These are phyloP conservation scores for Chloropicon primus DNA, from an alignment of 139 green algal species.

Conservation along the genomic window DNA sequence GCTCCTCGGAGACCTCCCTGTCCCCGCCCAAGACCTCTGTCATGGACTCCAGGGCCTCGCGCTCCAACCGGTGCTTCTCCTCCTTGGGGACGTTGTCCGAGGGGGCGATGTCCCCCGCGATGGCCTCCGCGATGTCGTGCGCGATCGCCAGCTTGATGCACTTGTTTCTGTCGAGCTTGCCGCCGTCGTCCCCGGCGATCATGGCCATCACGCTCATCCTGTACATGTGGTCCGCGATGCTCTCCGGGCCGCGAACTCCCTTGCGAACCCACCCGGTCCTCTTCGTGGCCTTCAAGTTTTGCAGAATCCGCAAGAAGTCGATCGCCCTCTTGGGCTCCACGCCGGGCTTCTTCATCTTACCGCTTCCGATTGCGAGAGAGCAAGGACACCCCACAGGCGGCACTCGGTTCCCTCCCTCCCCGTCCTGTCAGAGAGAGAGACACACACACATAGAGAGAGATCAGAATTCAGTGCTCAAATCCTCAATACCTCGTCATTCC, in stretches of 20 bases:
- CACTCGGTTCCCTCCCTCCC: no score
- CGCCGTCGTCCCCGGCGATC: conserved; percentile 21
- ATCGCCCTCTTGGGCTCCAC: no score
- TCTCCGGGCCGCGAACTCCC: conserved; percentile 60
- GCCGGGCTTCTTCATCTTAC: no score
- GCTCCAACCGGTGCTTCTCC: conserved; percentile 66
- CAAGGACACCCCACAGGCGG: no score
- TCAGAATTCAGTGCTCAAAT: no score
- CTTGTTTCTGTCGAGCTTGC: conserved; percentile 34
- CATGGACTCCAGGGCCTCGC: conserved; percentile 54
- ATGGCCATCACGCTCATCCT: conserved; percentile 84
- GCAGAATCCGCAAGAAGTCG: neutral
- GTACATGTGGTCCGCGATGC: conserved; percentile 90
- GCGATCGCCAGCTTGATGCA: conserved; percentile 81
- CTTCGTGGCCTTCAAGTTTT: conserved; percentile 17
- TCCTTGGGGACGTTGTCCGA: conserved; percentile 43
- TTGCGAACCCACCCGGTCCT: conserved; percentile 75
- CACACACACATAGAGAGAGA: no score
- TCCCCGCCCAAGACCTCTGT: conserved; percentile 45
- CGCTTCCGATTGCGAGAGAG: no score
- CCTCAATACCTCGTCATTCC: no score
- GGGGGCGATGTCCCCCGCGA: conserved; percentile 90
- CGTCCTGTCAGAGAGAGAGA: no score
- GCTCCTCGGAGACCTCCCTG: conserved; percentile 33
- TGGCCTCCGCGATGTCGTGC: conserved; percentile 83